Conservation (phyloP, 1,284 basidiomycete genomes). For the Amylostereum areolatum region DNA sequence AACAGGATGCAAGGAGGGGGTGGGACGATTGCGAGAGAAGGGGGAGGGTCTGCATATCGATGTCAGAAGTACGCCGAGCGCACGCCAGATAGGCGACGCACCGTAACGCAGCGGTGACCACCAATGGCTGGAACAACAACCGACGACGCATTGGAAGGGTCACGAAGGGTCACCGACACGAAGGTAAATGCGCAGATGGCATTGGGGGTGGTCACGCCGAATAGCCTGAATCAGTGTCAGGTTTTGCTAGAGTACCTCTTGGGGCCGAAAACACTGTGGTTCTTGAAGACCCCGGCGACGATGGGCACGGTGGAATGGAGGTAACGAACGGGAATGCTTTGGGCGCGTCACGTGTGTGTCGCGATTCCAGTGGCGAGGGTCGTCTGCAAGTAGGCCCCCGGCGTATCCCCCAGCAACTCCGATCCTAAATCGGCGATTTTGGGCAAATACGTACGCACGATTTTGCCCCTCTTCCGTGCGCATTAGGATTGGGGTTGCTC, state of each 20-base stretch:
- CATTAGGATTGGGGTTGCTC: too few relatives aligned
- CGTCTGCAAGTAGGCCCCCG: slow-evolving; percentile 4
- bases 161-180: slow-evolving; percentile 75
- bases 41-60: slow-evolving; percentile 72
- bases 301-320: slow-evolving; percentile 97
- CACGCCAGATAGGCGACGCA: slow-evolving; percentile 27
- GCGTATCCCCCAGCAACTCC: too few relatives aligned
- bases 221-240: slow-evolving; percentile 50
- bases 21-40: slow-evolving; percentile 89
- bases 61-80: not conserved
- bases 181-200: slow-evolving; percentile 97
- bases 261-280: slow-evolving; percentile 86
- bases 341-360: slow-evolving; percentile 53
- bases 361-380: slow-evolving; percentile 84
- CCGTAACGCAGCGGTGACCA: slow-evolving; percentile 93
- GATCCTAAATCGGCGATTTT: too few relatives aligned
- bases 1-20: slow-evolving; percentile 51
- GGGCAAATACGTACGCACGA: too few relatives aligned
- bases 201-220: slow-evolving; percentile 98
- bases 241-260: slow-evolving; percentile 53
- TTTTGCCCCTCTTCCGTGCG: too few relatives aligned
- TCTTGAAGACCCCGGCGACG: slow-evolving; percentile 93
- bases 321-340: slow-evolving; percentile 95
- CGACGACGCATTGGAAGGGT: slow-evolving; percentile 58
- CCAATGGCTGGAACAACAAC: slow-evolving; percentile 90